Base-by-base conservation (phyloP, 2,329 filamentous ascomycete species). In the Cladophialophora yegresii region DNA sequence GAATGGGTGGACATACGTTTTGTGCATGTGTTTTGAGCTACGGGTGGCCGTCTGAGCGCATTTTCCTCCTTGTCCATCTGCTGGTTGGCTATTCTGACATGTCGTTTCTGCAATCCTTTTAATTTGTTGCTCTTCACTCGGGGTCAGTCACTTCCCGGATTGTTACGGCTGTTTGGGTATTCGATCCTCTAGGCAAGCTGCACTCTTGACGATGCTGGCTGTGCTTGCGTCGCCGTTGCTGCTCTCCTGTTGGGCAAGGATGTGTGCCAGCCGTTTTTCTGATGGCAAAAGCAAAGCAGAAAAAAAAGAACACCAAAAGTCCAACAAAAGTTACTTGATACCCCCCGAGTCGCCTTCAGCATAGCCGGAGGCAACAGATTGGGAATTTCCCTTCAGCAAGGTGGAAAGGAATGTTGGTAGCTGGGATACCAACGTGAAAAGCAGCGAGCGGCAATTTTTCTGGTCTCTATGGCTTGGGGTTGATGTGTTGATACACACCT, bases 311-410 rank as follows among this genome's bases (percentile, higher is more conserved):
- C 40, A 28, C 54, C 7, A 61, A 61, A 61, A 61, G 50, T 33
- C n/a, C 58, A 47, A 33, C 49, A 61, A 61, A 54, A 56, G 49
- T 55, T 60, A 33, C 26, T 57, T 58, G 61, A 63, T 63, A 54
- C 55, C 16, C 61, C 49, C 26, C 23, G 45, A 47, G 45, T 58
- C 49, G 58, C 49, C 32, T 49, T 61, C 26, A 51, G 32, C 50
- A 47, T 22, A 43, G 13, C 50, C n/a, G 33, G 33, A 55, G 49
- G 50, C 36, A 60, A 13, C 58, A 54, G 33, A 28, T 33, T 30
- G 47, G 16, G 50, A 43, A 43, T 36, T 58, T 47, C 33, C 22
- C 20, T 33, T 22, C 54, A 58, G 12, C 47, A 36, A 28, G 26
- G 57, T 36, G 32, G 57, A 50, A 28, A 43, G 36, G 3, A 16